Conservation (phyloP, 176 grass and related monocot genomes). For the Eleusine coracana region DNA sequence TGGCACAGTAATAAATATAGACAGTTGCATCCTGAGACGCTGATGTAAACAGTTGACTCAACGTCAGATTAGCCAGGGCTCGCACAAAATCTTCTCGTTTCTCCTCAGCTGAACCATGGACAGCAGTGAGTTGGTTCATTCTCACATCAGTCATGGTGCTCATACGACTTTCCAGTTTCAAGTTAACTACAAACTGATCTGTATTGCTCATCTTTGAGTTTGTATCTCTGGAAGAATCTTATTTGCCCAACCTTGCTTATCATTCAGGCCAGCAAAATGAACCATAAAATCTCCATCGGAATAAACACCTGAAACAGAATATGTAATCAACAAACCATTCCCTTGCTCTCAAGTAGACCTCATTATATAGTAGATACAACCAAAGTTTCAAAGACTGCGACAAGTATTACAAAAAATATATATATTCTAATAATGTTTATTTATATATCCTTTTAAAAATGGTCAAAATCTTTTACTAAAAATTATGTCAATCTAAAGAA, state of each 20-base stretch:
- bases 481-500: not conserved
- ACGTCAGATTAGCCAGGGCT: not conserved
- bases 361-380: not conserved
- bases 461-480: not conserved
- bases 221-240: slow-evolving; percentile 55
- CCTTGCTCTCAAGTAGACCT: not conserved
- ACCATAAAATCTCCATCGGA: slow-evolving; percentile 92
- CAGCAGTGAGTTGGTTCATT: not conserved
- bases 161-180: not conserved
- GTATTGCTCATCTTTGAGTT: slow-evolving; percentile 26
- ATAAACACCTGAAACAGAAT: slow-evolving; percentile 65
- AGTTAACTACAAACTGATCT: not conserved
- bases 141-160: not conserved
- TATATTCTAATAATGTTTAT: not conserved
- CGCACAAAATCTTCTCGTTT: not conserved
- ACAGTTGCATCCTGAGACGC: not conserved
- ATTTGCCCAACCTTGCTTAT: slow-evolving; percentile 68
- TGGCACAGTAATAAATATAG: not conserved
- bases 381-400: not conserved
- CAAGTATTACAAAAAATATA: not conserved
- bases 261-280: slow-evolving; percentile 82
- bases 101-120: not conserved
- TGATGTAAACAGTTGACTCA: not conserved
- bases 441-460: not conserved
- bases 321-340: not conserved